Base-by-base conservation (phyloP, 208 protist genomes). In the Acanthamoeba culbertsoni region DNA sequence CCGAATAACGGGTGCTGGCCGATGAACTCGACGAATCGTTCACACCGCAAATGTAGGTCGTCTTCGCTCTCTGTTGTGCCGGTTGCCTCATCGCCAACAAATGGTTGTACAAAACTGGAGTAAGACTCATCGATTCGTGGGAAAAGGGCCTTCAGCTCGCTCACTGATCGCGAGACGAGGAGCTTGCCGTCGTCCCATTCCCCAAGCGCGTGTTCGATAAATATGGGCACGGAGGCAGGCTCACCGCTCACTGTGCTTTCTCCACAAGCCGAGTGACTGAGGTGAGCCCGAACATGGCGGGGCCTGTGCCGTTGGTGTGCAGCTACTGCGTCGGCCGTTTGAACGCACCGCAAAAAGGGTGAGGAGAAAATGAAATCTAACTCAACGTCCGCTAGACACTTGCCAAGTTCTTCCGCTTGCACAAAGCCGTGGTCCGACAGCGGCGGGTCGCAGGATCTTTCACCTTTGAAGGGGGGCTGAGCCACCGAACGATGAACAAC, bases 371-470 rank as follows among this genome's bases (percentile, higher is more conserved):
- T 84, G 73, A 40, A 84, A 43, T 84, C 73, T 6, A 84, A n/a
- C 10, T 48, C 42, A 0, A 93, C 79, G n/a, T 86, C 42, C 28
- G 73, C 73, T 31, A 88, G 55, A 0, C 45, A 55, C 46, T 84
- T 20, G 18, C 63, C 65, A 10, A 71, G 37, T 28, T 94, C 62
- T 28, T 94, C 93, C 0, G 96, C 97, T 93, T 97, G 95, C 53
- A 91, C 33, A 26, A 97, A 65, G 20, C 97, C 97, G 43, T 94
- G 88, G 2, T 94, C 55, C 3, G 97, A 97, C 82, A 98, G 94
- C 33, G 96, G 96, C 0, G 96, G 93, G 96, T 98, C 97, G 88
- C 97, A 96, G 23, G 96, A 93, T 42, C 95, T 95, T 4, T 92
- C 71, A 4, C 73, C 73, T 68, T 93, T 91, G n/a, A n/a, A n/a